A percentile compares a stretch with the other conserved stretches of the same genome.
phyloP scores from a whole-genome alignment of 1,284 basidiomycete genomes.

The Tilletia indica region DNA sequence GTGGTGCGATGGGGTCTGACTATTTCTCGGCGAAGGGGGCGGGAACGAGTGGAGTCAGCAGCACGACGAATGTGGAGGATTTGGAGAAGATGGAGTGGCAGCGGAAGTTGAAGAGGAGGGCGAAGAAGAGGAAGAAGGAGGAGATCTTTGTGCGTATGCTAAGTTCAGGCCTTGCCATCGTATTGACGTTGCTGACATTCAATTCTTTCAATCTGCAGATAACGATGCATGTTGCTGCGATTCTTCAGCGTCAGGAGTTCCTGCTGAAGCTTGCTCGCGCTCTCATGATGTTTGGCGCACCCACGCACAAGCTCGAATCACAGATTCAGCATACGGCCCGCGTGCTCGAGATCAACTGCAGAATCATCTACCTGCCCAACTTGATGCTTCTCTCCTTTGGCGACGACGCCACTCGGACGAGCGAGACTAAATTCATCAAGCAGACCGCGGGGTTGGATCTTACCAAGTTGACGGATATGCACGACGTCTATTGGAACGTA shows the following conservation, averaged over 20 bases:
- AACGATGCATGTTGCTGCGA: slow-evolving; percentile 82
- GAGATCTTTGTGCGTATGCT: slow-evolving; percentile 40
- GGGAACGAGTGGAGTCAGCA: slow-evolving; percentile 15
- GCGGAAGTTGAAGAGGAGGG: slow-evolving; percentile 48
- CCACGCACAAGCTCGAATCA: slow-evolving; percentile 80
- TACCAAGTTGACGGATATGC: slow-evolving; percentile 65
- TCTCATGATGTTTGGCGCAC: slow-evolving; percentile 93
- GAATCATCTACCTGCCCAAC: slow-evolving; percentile 82
- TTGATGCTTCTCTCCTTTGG: slow-evolving; percentile 65
- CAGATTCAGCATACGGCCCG: slow-evolving; percentile 82
- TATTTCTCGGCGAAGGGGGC: slow-evolving; percentile 34
- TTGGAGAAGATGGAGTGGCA: slow-evolving; percentile 48
- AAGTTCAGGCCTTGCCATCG: not conserved
- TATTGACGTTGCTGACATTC: too few relatives aligned
- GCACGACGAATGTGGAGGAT: slow-evolving; percentile 28
- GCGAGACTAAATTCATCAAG: slow-evolving; percentile 69
- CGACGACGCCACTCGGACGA: slow-evolving; percentile 78
- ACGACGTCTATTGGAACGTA: slow-evolving; percentile 79
- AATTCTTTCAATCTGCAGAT: slow-evolving; percentile 58
- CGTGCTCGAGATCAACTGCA: slow-evolving; percentile 79
- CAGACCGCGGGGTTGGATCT: slow-evolving; percentile 47
- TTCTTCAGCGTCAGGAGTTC: slow-evolving; percentile 83
- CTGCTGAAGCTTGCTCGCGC: slow-evolving; percentile 81
- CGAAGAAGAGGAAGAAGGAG: slow-evolving; percentile 49
- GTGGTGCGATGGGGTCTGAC: slow-evolving; percentile 29